These are phyloP conservation scores for Annona cherimola DNA, from an alignment of 164 flowering plant species.

Conservation along the genomic window DNA sequence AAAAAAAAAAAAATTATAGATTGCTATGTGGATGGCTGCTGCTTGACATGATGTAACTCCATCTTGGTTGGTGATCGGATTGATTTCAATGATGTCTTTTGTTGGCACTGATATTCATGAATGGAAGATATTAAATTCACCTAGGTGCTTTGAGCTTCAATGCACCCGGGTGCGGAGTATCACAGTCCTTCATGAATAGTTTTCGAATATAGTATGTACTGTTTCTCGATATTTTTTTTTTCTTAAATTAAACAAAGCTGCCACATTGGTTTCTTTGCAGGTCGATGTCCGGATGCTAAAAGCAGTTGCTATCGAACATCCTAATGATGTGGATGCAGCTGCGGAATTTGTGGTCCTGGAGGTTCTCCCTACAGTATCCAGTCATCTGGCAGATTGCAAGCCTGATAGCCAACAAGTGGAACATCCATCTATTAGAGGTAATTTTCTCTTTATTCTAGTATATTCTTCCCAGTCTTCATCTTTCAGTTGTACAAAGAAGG, in stretches of 20 bases:
- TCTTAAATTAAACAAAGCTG: not conserved
- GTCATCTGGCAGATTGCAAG: conserved; percentile 1
- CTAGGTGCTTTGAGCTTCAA: no score
- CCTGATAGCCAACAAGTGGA: conserved; percentile 4
- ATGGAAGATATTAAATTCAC: not conserved
- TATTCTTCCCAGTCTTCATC: not conserved
- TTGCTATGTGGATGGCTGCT: no score
- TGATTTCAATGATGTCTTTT: not conserved
- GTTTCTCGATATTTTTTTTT: not conserved
- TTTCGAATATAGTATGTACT: not conserved
- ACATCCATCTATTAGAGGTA: conserved; percentile 22
- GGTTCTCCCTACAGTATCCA: conserved; percentile 39
- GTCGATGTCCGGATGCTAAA: conserved; percentile 66
- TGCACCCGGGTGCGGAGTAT: no score
- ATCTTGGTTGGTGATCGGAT: no score
- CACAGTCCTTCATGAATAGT: no score
- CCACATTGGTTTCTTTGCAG: conserved; percentile 22
- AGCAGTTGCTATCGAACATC: conserved; percentile 85
- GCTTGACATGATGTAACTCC: no score
- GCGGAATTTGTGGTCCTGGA: conserved; percentile 56
- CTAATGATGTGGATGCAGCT: conserved; percentile 63
- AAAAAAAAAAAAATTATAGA: no score
- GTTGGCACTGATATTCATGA: not conserved
- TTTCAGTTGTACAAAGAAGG: not conserved
- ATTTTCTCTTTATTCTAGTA: conserved; percentile 1